Evolutionary conservation across 2,329 filamentous ascomycete species (phyloP).

Genomic region (Claviceps citrina): DNA sequence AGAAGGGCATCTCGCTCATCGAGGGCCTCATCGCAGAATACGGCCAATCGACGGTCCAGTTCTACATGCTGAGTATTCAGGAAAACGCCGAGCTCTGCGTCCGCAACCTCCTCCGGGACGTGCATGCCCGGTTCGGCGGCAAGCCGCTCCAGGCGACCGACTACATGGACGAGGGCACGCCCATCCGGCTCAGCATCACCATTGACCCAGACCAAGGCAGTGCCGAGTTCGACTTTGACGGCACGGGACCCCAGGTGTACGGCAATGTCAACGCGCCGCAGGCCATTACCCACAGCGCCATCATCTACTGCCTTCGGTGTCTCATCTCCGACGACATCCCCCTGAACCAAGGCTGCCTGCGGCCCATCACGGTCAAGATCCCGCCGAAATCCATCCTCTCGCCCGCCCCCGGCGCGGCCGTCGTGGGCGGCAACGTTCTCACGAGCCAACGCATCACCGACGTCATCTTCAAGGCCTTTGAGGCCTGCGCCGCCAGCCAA

Average conservation of each 20-base stretch:
- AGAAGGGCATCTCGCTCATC: conserved; percentile 74
- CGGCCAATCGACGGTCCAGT: conserved; percentile 60
- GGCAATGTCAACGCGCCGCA: conserved; percentile 70
- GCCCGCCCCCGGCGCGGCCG: conserved; percentile 61
- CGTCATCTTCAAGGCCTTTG: conserved; percentile 51
- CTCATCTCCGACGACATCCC: conserved; percentile 71
- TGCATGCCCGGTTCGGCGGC: conserved; percentile 55
- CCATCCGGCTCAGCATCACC: conserved; percentile 57
- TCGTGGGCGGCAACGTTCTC: conserved; percentile 66
- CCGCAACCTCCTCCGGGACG: conserved; percentile 53
- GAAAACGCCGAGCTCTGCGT: conserved; percentile 65
- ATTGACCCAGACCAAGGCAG: conserved; percentile 64
- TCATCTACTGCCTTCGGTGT: conserved; percentile 71
- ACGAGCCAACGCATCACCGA: conserved; percentile 30
- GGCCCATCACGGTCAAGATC: conserved; percentile 59
- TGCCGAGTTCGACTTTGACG: conserved; percentile 65
- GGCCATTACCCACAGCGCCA: conserved; percentile 72
- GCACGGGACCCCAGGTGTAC: conserved; percentile 67
- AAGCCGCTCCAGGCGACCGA: conserved; percentile 56
- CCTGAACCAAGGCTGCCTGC: conserved; percentile 67
- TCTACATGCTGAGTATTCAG: conserved; percentile 74
- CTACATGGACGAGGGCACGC: conserved; percentile 73
- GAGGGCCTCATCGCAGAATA: conserved; percentile 62
- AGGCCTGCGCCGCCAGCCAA: conserved; percentile 63
- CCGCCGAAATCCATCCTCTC: conserved; percentile 59